Evolutionary conservation across 2,329 filamentous ascomycete genomes (phyloP).

Genomic region (Exophiala spinifera): DNA sequence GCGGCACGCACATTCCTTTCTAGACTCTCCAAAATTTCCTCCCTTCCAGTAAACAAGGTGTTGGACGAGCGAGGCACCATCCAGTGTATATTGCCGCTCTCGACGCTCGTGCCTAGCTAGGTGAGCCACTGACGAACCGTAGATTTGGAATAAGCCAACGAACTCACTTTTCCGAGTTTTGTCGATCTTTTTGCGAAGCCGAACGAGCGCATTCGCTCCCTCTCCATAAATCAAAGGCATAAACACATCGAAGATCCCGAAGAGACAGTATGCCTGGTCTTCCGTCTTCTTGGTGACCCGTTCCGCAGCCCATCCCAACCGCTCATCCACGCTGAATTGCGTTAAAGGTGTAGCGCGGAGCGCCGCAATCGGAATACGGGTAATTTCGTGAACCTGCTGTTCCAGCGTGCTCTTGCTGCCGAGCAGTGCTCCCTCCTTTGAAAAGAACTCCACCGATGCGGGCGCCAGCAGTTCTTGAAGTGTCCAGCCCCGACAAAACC

Average conservation of each 20-base stretch:
- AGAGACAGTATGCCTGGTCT: slow-evolving; percentile 44
- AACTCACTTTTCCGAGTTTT: no score
- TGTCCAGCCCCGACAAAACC: background rate
- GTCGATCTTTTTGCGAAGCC: no score
- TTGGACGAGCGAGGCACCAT: slow-evolving; percentile 25
- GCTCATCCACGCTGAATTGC: slow-evolving; percentile 32
- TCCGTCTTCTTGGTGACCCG: slow-evolving; percentile 37
- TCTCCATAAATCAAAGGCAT: slow-evolving; percentile 46
- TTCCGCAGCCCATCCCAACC: slow-evolving; percentile 42
- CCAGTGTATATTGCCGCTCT: slow-evolving; percentile 27
- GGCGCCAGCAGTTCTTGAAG: slow-evolving; percentile 10
- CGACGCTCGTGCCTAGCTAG: no score
- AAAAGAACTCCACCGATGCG: slow-evolving; percentile 6
- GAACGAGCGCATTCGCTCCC: slow-evolving; percentile 27
- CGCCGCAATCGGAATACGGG: slow-evolving; percentile 6
- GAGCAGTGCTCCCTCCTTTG: background rate
- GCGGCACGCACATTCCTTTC: slow-evolving; percentile 12
- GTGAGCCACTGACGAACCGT: no score
- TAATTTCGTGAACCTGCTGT: slow-evolving; percentile 7
- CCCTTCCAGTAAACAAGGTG: slow-evolving; percentile 28
- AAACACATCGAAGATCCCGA: slow-evolving; percentile 46
- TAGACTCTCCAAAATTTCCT: slow-evolving; percentile 23
- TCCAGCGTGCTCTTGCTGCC: slow-evolving; percentile 1
- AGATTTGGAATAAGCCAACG: no score
- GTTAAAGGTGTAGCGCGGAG: slow-evolving; percentile 2